These are phyloP conservation scores for Avena insularis DNA, from an alignment of 176 grass and related monocot genomes.

Conservation along the genomic window DNA sequence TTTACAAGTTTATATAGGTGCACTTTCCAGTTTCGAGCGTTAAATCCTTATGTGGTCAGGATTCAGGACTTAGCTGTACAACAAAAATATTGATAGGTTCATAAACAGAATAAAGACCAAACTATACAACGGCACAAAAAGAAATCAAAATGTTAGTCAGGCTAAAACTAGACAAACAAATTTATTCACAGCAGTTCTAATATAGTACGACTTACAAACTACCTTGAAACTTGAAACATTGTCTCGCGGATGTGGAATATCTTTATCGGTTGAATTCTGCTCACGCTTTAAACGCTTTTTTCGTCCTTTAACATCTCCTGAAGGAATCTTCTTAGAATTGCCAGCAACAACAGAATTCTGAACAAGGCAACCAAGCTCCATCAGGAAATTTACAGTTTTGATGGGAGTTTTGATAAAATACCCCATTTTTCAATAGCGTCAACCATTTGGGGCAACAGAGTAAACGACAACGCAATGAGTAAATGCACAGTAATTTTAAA, in stretches of 20 bases:
- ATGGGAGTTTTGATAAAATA: constrained; percentile 6
- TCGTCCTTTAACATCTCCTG: constrained; percentile 38
- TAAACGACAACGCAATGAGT: too few species aligned
- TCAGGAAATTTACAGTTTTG: constrained; percentile 41
- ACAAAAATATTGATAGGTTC: not conserved
- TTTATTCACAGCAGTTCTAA: constrained; percentile 11
- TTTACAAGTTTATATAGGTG: not conserved
- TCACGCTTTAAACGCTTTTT: constrained; percentile 52
- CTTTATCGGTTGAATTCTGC: constrained; percentile 45
- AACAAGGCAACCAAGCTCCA: constrained; percentile 29
- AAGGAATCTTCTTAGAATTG: constrained; percentile 53
- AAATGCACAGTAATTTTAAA: too few species aligned
- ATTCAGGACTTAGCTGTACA: not conserved
- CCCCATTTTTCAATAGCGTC: not conserved
- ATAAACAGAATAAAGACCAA: constrained; percentile 30
- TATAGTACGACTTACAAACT: constrained; percentile 28
- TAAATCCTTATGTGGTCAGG: not conserved
- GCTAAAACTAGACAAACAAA: not conserved
- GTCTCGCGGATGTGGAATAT: constrained; percentile 34
- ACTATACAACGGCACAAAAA: not conserved
- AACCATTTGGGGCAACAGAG: too few species aligned
- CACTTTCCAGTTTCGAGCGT: not conserved
- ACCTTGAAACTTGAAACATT: constrained; percentile 49
- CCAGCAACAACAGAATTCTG: constrained; percentile 40
- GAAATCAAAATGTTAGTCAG: not conserved